Evolutionary conservation across 1,284 basidiomycete species (phyloP).

Genomic region (Rhodotorula sp.): DNA sequence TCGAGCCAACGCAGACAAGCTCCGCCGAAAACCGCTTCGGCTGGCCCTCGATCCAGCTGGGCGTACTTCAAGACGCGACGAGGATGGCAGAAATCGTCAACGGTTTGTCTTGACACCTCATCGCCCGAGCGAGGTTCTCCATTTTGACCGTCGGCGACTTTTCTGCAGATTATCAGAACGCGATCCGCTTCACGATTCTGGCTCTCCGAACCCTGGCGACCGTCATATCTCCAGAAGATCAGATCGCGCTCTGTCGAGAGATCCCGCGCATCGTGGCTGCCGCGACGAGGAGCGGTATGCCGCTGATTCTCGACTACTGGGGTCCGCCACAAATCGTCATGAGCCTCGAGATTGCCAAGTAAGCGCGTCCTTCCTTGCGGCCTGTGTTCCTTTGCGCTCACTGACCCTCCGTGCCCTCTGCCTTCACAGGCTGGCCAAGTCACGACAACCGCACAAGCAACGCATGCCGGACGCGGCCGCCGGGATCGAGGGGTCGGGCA

Average conservation of each 20-base stretch:
- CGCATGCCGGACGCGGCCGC: constrained; percentile 38
- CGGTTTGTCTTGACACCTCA: constrained; percentile 57
- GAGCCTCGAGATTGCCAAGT: constrained; percentile 39
- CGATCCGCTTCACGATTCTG: constrained; percentile 39
- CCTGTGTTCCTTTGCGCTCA: not conserved
- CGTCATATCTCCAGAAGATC: constrained; percentile 45
- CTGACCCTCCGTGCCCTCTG: too few species aligned
- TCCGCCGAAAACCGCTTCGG: constrained; percentile 57
- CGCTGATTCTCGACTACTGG: constrained; percentile 48
- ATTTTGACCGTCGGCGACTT: not conserved
- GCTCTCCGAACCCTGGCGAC: constrained; percentile 40
- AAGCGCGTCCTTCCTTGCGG: not conserved
- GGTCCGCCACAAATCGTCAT: constrained; percentile 46
- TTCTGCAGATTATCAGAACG: constrained; percentile 44
- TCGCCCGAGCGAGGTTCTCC: constrained; percentile 28
- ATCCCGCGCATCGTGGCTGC: constrained; percentile 39
- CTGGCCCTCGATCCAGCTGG: constrained; percentile 90
- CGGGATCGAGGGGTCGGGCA: constrained; percentile 9
- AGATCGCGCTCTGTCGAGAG: constrained; percentile 41
- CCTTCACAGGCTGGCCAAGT: constrained; percentile 62
- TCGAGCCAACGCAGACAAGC: too few species aligned
- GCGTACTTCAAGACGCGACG: constrained; percentile 84
- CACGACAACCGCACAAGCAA: constrained; percentile 71
- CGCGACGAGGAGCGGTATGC: constrained; percentile 27
- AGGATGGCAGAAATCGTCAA: constrained; percentile 86